Percentiles rank a stretch among this genome's conserved stretches.
Evolutionary conservation across 768 basidiomycete species (phyloP).

Genomic region (Mycena polygramma): DNA sequence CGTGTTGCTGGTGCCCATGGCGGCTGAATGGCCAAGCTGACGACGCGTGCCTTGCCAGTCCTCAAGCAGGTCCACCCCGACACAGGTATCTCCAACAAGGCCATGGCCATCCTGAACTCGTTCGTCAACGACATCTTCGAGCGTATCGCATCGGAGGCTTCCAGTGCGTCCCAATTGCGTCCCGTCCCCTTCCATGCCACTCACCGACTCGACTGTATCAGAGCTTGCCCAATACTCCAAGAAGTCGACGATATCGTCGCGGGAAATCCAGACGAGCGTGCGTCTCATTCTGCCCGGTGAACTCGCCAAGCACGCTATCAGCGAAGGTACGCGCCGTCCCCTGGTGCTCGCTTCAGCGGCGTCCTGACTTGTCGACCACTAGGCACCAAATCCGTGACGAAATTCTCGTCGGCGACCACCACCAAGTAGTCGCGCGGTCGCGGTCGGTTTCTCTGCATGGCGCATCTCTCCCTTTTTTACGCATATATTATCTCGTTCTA

Average conservation of each 20-base stretch:
- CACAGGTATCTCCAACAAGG: constrained; percentile 99
- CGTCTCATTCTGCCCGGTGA: constrained; percentile 97
- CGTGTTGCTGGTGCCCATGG: constrained; percentile 1
- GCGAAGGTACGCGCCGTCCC: constrained; percentile 71
- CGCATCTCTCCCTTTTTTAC: constrained; percentile 13
- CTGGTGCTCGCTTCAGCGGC: background rate
- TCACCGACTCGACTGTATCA: constrained; percentile 43
- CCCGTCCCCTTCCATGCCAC: background rate
- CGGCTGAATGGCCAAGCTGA: constrained; percentile 22
- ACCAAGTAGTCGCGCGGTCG: constrained; percentile 43
- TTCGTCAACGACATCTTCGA: constrained; percentile 98
- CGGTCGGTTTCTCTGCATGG: background rate
- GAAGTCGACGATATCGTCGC: constrained; percentile 98
- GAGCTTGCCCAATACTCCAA: constrained; percentile 98
- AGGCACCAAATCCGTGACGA: constrained; percentile 37
- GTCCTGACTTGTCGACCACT: constrained; percentile 10
- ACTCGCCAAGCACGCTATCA: constrained; percentile 91
- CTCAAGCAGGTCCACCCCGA: constrained; percentile 98
- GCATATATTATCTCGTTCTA: constrained; percentile 33
- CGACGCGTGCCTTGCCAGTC: constrained; percentile 59
- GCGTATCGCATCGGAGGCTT: constrained; percentile 92
- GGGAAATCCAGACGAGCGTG: constrained; percentile 98
- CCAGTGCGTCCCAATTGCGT: constrained; percentile 65
- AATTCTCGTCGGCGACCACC: constrained; percentile 75
- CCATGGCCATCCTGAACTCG: constrained; percentile 96